Percentiles rank a stretch among this genome's conserved stretches.
phyloP scores from a whole-genome alignment of 2,329 filamentous ascomycete species.

The Aspergillus amoenus region DNA sequence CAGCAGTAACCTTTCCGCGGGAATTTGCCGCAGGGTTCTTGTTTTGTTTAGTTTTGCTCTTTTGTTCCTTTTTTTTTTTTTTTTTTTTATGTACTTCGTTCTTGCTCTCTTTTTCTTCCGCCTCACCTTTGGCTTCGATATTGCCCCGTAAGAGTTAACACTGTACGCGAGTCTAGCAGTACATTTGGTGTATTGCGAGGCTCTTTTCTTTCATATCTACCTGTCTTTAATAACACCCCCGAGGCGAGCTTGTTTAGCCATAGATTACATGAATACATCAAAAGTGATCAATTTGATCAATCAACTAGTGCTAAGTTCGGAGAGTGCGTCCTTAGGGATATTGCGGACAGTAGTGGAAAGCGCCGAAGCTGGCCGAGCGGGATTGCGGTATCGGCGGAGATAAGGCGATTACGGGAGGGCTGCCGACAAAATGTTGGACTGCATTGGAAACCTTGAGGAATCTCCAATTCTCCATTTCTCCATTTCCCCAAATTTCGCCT shows the following conservation, averaged over 20 bases:
- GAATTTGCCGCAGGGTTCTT: constrained; percentile 18
- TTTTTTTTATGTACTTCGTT: neutral
- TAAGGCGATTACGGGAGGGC: neutral
- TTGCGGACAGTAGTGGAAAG: neutral
- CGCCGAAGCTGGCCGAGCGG: neutral
- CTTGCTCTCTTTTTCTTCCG: neutral
- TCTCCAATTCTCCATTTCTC: neutral
- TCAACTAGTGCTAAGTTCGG: neutral
- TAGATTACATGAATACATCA: constrained; percentile 1
- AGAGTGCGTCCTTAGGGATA: neutral
- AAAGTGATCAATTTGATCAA: neutral
- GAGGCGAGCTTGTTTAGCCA: constrained; percentile 6
- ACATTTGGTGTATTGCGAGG: constrained; percentile 2
- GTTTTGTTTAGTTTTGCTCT: constrained; percentile 5
- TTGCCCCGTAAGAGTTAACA: constrained; percentile 1
- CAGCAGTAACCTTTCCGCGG: constrained; percentile 12
- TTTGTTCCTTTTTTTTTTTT: neutral
- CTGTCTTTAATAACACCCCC: neutral
- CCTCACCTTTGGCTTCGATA: constrained; percentile 4
- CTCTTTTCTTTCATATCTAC: constrained; percentile 1
- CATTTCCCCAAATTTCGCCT: neutral
- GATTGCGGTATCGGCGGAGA: neutral
- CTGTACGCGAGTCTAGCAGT: constrained; percentile 1
- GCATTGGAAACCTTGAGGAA: neutral
- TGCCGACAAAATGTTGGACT: constrained; percentile 5